Base-by-base conservation (phyloP, 2,329 filamentous ascomycete genomes). In the Verticillium nubilum region DNA sequence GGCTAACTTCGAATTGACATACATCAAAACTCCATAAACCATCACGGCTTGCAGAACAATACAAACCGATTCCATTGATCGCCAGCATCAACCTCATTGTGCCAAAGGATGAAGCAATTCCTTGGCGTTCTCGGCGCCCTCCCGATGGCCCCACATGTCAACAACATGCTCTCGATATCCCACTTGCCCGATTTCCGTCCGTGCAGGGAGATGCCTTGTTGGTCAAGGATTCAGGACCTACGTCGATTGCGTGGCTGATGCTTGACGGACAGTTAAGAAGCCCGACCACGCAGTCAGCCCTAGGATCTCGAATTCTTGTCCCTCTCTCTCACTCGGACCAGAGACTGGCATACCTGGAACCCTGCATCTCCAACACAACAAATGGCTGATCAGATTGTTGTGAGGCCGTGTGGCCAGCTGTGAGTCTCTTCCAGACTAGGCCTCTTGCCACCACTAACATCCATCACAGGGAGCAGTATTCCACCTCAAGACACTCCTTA, bases 401-500 rank as follows among this genome's bases (percentile, higher is more conserved):
- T 61, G 3, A 59, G 61, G 50, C 59, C 61, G 29, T 62, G 61
- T 19, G 61, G 61, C 57, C 47, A 55, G 37, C 58, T 62, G 59
- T 62, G 56, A 1, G 47, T 23, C 23, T 19, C 28, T 9, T 19
- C 2, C 7, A 25, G 19, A 12, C 19, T 2, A n/a, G n/a, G 29
- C 23, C 37, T 37, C 42, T 12, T 7, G 7, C 1, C 10, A 54
- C 13, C 27, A 37, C 62, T 65, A 50, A 64, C 57, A 55, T 55
- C n/a, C 4, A 17, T n/a, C 5, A 4, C 59, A 80, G 79, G 54
- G 79, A 82, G 62, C 69, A 72, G 42, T 80, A 69, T 64, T 80
- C 75, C 5, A 76, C 80, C 2, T 71, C 76, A 5, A 76, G 80
- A 2, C 79, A 83, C 62, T 66, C 71, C 3, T 67, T 83, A 4